These are phyloP conservation scores for Amanita bisporigera DNA, from an alignment of 1,284 basidiomycete species.

Conservation along the genomic window DNA sequence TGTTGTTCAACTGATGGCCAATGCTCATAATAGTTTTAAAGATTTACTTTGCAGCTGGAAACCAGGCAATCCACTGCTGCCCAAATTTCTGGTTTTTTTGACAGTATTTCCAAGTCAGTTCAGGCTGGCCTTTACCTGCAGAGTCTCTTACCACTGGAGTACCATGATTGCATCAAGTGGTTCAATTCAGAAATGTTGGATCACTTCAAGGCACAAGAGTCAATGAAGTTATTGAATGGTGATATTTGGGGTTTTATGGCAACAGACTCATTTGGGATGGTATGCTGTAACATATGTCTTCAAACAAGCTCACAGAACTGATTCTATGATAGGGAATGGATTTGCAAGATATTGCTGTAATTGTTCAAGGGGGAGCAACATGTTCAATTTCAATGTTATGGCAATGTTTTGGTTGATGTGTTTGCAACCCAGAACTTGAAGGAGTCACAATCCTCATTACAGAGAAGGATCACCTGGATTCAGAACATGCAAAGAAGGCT, in stretches of 20 bases:
- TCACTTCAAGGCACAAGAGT: slow-evolving; percentile 23
- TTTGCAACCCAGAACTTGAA: background rate
- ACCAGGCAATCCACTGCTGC: slow-evolving; percentile 12
- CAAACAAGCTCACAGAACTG: background rate
- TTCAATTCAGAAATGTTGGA: slow-evolving; percentile 34
- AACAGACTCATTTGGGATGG: slow-evolving; percentile 37
- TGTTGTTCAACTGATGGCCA: slow-evolving; percentile 28
- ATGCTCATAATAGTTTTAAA: slow-evolving; percentile 21
- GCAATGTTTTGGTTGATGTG: slow-evolving; percentile 17
- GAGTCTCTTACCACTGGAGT: slow-evolving; percentile 15
- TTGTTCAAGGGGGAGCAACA: slow-evolving; percentile 12
- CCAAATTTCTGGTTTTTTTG: slow-evolving; percentile 29
- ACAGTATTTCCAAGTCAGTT: slow-evolving; percentile 31
- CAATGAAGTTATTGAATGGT: slow-evolving; percentile 15
- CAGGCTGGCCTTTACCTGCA: slow-evolving; percentile 21
- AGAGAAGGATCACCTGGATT: slow-evolving; percentile 19
- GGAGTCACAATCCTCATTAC: slow-evolving; percentile 23
- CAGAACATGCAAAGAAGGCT: slow-evolving; percentile 12
- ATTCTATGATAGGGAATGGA: slow-evolving; percentile 13
- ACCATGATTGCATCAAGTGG: slow-evolving; percentile 29
- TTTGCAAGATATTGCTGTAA: slow-evolving; percentile 8
- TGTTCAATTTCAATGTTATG: slow-evolving; percentile 13
- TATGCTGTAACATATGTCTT: slow-evolving; percentile 17
- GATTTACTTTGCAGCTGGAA: slow-evolving; percentile 33
- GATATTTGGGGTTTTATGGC: slow-evolving; percentile 24